phyloP scores from a whole-genome alignment of 2,329 filamentous ascomycete species.

The Fusarium scirpi region DNA sequence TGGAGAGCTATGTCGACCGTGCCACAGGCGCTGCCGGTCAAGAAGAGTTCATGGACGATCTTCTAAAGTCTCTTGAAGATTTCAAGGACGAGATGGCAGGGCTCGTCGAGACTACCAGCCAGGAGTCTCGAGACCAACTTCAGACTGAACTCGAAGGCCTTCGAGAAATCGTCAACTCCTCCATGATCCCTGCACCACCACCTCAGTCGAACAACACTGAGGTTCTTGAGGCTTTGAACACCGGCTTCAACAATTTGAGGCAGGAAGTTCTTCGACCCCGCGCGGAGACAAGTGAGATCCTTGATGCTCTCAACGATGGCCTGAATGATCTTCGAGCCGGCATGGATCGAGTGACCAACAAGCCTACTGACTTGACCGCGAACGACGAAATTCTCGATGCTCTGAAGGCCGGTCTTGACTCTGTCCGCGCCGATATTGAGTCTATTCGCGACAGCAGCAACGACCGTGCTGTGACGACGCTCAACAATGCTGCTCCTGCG shows the following conservation, averaged over 20 bases:
- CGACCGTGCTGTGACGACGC: constrained; percentile 62
- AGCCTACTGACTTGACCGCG: constrained; percentile 83
- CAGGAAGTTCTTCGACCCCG: constrained; percentile 77
- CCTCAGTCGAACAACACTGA: constrained; percentile 66
- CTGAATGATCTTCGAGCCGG: constrained; percentile 80
- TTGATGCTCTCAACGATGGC: constrained; percentile 91
- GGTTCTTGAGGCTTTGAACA: constrained; percentile 76
- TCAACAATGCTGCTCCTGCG: constrained; percentile 56
- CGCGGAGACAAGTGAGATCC: constrained; percentile 83
- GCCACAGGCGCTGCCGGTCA: constrained; percentile 76
- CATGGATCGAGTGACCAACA: constrained; percentile 82
- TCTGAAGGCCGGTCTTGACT: constrained; percentile 82
- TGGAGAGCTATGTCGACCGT: constrained; percentile 84
- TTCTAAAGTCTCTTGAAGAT: constrained; percentile 73
- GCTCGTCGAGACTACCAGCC: constrained; percentile 64
- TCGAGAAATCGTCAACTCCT: constrained; percentile 79
- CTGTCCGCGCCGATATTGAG: constrained; percentile 82
- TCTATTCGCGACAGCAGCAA: constrained; percentile 72
- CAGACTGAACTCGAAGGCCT: constrained; percentile 86
- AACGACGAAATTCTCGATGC: constrained; percentile 92
- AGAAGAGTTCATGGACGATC: constrained; percentile 80
- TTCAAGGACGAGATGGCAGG: constrained; percentile 76
- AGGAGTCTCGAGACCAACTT: constrained; percentile 71
- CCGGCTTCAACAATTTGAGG: constrained; percentile 79
- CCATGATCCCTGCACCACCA: constrained; percentile 69